Conservation (phyloP, 2,329 filamentous ascomycete genomes). For the Lithohypha guttulata region DNA sequence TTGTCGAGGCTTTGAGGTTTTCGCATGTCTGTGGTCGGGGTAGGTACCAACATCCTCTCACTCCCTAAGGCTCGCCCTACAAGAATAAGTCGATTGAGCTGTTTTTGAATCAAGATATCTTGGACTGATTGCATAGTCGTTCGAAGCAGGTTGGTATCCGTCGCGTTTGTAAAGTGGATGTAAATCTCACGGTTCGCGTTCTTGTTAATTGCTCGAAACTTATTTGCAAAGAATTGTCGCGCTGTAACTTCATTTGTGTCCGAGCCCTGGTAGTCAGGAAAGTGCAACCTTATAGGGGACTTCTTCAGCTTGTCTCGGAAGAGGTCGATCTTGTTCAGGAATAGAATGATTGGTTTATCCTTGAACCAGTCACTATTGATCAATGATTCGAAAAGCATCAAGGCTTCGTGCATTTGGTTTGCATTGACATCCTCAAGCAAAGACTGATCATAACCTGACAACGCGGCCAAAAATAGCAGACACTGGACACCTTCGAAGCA, state of each 20-base stretch:
- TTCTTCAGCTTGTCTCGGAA: slow-evolving; percentile 65
- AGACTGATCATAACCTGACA: slow-evolving; percentile 94
- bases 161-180: slow-evolving; percentile 49
- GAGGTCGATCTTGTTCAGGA: slow-evolving; percentile 79
- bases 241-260: slow-evolving; percentile 61
- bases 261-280: slow-evolving; percentile 67
- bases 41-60: not conserved
- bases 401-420: slow-evolving; percentile 82
- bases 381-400: slow-evolving; percentile 79
- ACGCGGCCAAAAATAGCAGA: slow-evolving; percentile 83
- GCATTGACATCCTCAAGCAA: slow-evolving; percentile 93
- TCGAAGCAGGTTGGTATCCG: slow-evolving; percentile 64
- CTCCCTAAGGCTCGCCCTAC: slow-evolving; percentile 26
- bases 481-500: slow-evolving; percentile 92
- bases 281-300: slow-evolving; percentile 63
- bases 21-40: too few species aligned
- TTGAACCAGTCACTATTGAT: slow-evolving; percentile 81
- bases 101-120: slow-evolving; percentile 79
- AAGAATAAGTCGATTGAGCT: slow-evolving; percentile 69
- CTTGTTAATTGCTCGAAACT: slow-evolving; percentile 66
- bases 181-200: slow-evolving; percentile 48
- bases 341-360: slow-evolving; percentile 69
- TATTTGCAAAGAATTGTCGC: slow-evolving; percentile 71
- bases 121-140: slow-evolving; percentile 79
- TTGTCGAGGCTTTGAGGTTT: too few species aligned